Base-by-base conservation (phyloP, 192 early-diverging fungal species). In the Gamsiella multidivaricata region DNA sequence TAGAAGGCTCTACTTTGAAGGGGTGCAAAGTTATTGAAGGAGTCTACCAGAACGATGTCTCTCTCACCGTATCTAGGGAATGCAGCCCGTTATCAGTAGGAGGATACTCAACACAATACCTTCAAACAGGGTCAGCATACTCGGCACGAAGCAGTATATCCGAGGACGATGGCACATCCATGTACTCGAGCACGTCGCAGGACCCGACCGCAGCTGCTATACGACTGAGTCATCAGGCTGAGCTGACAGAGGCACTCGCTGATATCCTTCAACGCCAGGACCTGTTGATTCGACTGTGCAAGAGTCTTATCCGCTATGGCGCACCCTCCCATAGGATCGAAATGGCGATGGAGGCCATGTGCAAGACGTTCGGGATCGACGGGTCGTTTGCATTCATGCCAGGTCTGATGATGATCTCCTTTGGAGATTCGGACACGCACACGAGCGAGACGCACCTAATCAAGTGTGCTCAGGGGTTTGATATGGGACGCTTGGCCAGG, bases 361-460 rank as follows among this genome's bases (percentile, higher is more conserved):
- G 71, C 20, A 81, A 63, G 50, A 65, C 65, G 15, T 74, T 93
- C 50, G 89, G 86, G n/a, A 71, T 93, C 31, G 84, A 90, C 31
- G 90, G 88, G 0, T 87, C 84, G 20, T 91, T 91, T 58, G 86
- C 87, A 36, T 86, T 86, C 41, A 67, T 93, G 47, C 92, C 91
- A 0, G 89, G 90, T 0, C 67, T 93, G 57, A 89, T 92, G 69
- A 86, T 93, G 75, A 85, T 92, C 31, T 87, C 86, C 15, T 93
- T 93, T 79, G 89, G 91, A 34, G 90, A 93, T 68, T 70, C 86
- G 9, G 92, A 92, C 53, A 93, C 92, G 1, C 87, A 92, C 32
- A 88, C 92, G 4, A 90, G 89, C 15, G 92, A 92, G 61, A 93
- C 91, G 1, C 91, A 92, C 42, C 65, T 93, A 10, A 87, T 93